Evolutionary conservation across 2,329 filamentous ascomycete species (phyloP), one percentile per base, ranked within the genome.

Genomic region (Colletotrichum shisoi): DNA sequence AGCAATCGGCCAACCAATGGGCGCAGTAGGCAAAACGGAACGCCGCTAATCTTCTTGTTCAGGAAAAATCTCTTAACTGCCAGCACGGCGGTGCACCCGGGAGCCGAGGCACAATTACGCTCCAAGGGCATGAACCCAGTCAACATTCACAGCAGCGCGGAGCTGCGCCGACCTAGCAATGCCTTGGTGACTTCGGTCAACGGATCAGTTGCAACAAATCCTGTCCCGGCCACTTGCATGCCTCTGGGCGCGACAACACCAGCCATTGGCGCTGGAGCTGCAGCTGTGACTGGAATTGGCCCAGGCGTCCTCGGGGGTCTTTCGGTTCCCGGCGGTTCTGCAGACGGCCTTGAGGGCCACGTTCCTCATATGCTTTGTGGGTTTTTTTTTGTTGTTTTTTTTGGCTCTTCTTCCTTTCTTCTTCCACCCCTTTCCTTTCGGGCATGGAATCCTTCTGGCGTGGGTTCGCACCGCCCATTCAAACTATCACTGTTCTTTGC

Each of bases 361-460:
- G 77, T 81, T 64, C 79, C 82, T 71, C 80, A 82, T 74, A 76
- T 82, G 72, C 76, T 82, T 70, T 82, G 82, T 84, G 80, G 81
- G 82, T 52, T 12, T 11, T 8, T 31, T 15, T 31, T 31, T n/a
- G 80, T 31, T n/a, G n/a, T n/a, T n/a, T n/a, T n/a, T 13, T 37
- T 4, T 37, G 58, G 46, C n/a, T 13, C 46, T 13, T 19, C 17
- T 15, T n/a, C 17, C 17, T 11, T 19, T 19, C n/a, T n/a, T 44
- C 12, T 24, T 46, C 7, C 11, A 7, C 37, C 58, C 4, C 54
- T 27, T 21, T 7, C 24, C 46, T 51, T 44, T 44, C 42, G 21
- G 24, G 42, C 37, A 40, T 40, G 8, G 13, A 49, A 42, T 2
- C 24, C 21, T 51, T 37, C 24, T 51, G 44, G 61, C 37, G 45